Evolutionary conservation across 176 grass and related monocot genomes (phyloP).

Genomic region (Triticum aestivum): IWGSC_CS_RefSeq_v2.1 NC_057805.1:94928841-94929340

Average conservation of each 20-base stretch:
- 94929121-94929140: constrained; percentile 17
- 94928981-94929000: background rate
- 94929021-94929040: constrained; percentile 7
- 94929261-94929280: too few species aligned
- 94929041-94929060: background rate
- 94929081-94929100: background rate
- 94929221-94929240: background rate
- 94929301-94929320: too few species aligned
- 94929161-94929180: constrained; percentile 11
- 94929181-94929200: background rate
- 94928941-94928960: background rate
- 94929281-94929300: too few species aligned
- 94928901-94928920: background rate
- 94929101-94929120: background rate
- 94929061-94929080: constrained; percentile 6
- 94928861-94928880: background rate
- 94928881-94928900: background rate
- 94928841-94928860: background rate
- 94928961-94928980: background rate
- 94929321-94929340: too few species aligned
- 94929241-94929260: constrained; percentile 15
- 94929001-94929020: background rate
- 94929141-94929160: background rate
- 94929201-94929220: background rate
- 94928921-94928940: background rate